phyloP scores from a whole-genome alignment of 345 rosid genomes.

The Salix koriyanagi region DNA sequence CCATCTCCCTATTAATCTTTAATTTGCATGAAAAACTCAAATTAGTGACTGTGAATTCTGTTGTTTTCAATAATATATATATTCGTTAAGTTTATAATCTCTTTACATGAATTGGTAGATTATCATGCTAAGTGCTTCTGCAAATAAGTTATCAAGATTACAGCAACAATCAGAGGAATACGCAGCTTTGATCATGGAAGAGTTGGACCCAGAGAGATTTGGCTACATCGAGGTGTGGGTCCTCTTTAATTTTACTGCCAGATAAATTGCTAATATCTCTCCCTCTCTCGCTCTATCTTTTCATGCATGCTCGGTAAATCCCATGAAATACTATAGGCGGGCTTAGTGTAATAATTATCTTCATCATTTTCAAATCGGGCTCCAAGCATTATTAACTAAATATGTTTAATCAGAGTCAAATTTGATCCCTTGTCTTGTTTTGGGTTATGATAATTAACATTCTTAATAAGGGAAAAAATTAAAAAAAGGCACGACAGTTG shows the following conservation, averaged over 20 bases:
- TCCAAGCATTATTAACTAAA: not conserved
- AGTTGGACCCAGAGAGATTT: conserved; percentile 92
- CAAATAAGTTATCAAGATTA: conserved; percentile 82
- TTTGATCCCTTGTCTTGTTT: not conserved
- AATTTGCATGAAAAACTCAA: not conserved
- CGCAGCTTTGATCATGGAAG: conserved; percentile 99
- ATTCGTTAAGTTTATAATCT: not conserved
- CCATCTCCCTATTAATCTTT: not conserved
- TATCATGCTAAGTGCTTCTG: conserved; percentile 94
- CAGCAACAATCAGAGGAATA: conserved; percentile 97
- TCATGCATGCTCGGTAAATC: not conserved
- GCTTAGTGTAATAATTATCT: not conserved
- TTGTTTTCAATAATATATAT: not conserved
- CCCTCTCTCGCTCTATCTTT: not conserved
- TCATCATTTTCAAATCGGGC: not conserved
- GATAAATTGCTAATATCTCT: not conserved
- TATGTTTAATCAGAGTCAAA: conserved; percentile 1
- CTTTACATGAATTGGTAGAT: conserved; percentile 42
- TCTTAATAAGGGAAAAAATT: not conserved
- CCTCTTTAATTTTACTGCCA: not conserved
- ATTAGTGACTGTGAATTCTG: not conserved
- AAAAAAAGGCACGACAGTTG: not conserved
- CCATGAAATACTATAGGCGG: not conserved
- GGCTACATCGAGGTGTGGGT: conserved; percentile 97
- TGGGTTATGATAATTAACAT: not conserved